Evolutionary conservation across 2,329 filamentous ascomycete species (phyloP), one percentile per base, ranked within the genome.

Genomic region (Cyphellophora attinorum): DNA sequence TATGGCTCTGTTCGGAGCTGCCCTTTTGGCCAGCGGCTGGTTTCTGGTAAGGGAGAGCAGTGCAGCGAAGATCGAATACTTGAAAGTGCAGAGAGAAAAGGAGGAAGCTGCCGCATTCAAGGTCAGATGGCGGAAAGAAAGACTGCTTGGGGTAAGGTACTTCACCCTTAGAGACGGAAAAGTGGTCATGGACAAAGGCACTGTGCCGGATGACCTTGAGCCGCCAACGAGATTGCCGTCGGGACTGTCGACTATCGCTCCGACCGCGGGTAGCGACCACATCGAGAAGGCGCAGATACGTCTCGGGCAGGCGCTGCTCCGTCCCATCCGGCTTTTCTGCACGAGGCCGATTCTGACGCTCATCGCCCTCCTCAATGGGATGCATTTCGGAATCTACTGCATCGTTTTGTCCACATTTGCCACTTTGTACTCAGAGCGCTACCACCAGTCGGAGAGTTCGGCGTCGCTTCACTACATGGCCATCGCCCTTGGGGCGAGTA

Each of bases 351-450:
- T 74, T 37, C 61, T 76, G 13, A 67, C 70, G 41, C 54, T 68
- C 11, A 48, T 67, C 0, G 58, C 69, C 0, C 17, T 65, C 3
- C 64, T 72, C 34, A 61, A 64, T 30, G 71, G 62, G 0, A 65
- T 39, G 11, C 11, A 11, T 11, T 41, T 38, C 17, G 43, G 71
- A 31, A 51, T 67, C 3, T 60, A 73, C 33, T 76, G 74, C 32
- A 62, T 77, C 27, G 57, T 71, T 10, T 60, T 79, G 0, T 66
- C 69, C 0, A 76, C 67, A 5, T 77, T 77, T 42, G 64, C 74
- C 0, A 49, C 54, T 76, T 0, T 78, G 5, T 46, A 69, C 67
- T 60, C 53, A 2, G 40, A 41, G 0, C 48, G 54, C 1, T 79
- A 79, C 41, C 44, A 57, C 16, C 57, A 72, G 41, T 60, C 62